Conservation (phyloP, 495 filamentous ascomycete species). For the Pseudoneurospora amorphoporcata region DNA sequence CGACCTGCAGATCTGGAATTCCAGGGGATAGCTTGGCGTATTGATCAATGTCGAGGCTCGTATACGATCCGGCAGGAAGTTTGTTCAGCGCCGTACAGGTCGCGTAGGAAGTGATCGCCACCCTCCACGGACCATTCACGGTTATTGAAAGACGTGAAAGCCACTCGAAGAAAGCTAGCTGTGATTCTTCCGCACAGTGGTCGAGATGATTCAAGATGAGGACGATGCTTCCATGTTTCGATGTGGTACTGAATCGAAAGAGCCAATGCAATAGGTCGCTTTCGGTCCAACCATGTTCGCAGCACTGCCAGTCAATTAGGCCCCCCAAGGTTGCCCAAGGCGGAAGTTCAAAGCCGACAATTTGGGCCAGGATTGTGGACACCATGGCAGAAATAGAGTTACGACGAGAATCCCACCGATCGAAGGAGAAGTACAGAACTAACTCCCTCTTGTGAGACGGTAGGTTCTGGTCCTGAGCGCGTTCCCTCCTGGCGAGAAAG, state of each 20-base stretch:
- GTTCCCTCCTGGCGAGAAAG: slow-evolving; percentile 1
- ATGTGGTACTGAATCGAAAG: neutral
- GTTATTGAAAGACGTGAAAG: neutral
- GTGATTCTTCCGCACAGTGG: neutral
- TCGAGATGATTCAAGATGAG: slow-evolving; percentile 12
- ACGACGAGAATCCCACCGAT: slow-evolving; percentile 7
- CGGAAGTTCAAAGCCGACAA: slow-evolving; percentile 2
- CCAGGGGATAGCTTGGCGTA: neutral
- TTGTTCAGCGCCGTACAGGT: neutral
- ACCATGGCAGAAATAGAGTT: slow-evolving; percentile 9
- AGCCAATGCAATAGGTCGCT: slow-evolving; percentile 10
- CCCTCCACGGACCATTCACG: neutral
- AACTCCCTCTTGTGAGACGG: neutral
- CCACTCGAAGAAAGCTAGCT: neutral
- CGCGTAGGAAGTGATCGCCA: neutral
- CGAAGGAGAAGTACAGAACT: slow-evolving; percentile 14
- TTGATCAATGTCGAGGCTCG: neutral
- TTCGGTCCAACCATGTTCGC: slow-evolving; percentile 9
- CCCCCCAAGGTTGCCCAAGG: neutral
- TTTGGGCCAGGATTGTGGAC: slow-evolving; percentile 12
- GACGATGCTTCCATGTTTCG: neutral
- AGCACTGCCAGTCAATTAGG: neutral
- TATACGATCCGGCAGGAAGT: neutral
- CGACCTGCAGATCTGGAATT: neutral
- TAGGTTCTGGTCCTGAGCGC: neutral